phyloP scores from a whole-genome alignment of 2,329 filamentous ascomycete species.

The Paecilomyces niveus region DNA sequence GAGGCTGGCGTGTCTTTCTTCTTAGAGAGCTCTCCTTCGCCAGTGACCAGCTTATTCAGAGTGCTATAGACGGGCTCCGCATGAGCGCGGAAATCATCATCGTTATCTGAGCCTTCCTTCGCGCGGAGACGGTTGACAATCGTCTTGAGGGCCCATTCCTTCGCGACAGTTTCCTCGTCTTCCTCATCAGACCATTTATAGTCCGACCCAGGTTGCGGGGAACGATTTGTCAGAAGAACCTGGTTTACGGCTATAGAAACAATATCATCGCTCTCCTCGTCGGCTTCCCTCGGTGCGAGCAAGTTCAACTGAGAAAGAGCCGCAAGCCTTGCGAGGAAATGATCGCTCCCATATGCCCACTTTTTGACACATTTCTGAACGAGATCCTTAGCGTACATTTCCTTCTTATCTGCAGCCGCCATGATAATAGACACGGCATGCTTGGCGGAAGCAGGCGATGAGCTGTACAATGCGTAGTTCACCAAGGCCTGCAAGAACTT shows the following conservation, averaged over 20 bases:
- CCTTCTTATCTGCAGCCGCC: conserved; percentile 67
- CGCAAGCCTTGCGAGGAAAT: conserved; percentile 59
- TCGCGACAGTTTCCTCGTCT: conserved; percentile 76
- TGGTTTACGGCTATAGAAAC: conserved; percentile 69
- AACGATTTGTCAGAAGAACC: conserved; percentile 64
- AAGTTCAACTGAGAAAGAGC: conserved; percentile 62
- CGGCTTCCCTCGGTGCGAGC: conserved; percentile 63
- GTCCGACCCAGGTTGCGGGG: conserved; percentile 44
- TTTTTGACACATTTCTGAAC: conserved; percentile 67
- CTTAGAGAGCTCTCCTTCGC: conserved; percentile 74
- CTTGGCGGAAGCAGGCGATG: conserved; percentile 77
- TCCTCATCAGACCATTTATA: conserved; percentile 64
- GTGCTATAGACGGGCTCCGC: conserved; percentile 68
- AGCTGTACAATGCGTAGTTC: conserved; percentile 75
- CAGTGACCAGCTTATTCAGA: conserved; percentile 66
- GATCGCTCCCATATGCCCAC: conserved; percentile 63
- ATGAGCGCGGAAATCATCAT: conserved; percentile 41
- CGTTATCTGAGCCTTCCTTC: conserved; percentile 43
- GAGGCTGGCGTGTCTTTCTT: conserved; percentile 65
- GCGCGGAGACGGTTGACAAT: conserved; percentile 78
- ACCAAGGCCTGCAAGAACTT: conserved; percentile 76
- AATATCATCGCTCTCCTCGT: conserved; percentile 68
- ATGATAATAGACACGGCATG: conserved; percentile 89
- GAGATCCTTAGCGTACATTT: conserved; percentile 79
- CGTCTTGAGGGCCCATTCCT: conserved; percentile 75